Conservation (phyloP, 2,329 filamentous ascomycete species). For the Elsinoe batatas region DNA sequence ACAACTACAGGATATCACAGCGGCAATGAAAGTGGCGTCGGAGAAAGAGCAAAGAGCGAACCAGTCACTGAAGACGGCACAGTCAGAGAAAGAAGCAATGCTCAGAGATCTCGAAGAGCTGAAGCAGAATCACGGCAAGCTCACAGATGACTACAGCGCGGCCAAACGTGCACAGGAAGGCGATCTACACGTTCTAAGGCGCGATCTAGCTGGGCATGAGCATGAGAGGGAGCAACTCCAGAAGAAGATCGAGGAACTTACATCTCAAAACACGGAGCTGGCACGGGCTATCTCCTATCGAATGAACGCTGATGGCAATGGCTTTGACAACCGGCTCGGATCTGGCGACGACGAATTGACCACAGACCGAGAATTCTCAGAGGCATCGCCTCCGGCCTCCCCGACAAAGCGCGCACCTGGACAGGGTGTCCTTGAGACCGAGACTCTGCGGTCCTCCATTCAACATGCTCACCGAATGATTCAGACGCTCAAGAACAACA, state of each 20-base stretch:
- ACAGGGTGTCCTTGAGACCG: constrained; percentile 84
- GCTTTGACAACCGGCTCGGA: constrained; percentile 38
- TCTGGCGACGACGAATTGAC: constrained; percentile 52
- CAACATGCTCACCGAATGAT: constrained; percentile 95
- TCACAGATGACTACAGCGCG: constrained; percentile 69
- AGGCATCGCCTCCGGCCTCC: constrained; percentile 82
- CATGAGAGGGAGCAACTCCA: constrained; percentile 69
- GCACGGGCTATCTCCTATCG: constrained; percentile 73
- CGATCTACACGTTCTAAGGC: constrained; percentile 73
- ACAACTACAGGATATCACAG: constrained; percentile 72
- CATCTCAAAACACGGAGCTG: constrained; percentile 81
- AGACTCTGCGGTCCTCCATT: constrained; percentile 88
- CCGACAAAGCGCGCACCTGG: constrained; percentile 86
- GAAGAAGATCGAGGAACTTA: constrained; percentile 78
- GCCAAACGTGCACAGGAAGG: constrained; percentile 77
- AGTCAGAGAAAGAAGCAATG: constrained; percentile 63
- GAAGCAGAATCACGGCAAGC: constrained; percentile 66
- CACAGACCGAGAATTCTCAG: constrained; percentile 53
- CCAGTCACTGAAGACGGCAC: constrained; percentile 58
- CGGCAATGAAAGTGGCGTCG: constrained; percentile 61
- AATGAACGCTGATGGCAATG: constrained; percentile 30
- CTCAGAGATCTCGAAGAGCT: constrained; percentile 89
- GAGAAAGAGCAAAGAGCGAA: constrained; percentile 77
- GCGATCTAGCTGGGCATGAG: constrained; percentile 68
- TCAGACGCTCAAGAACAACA: constrained; percentile 85